Percentiles rank a stretch among this genome's conserved stretches.
Conservation (phyloP, 225 moss, liverwort and hornwort species). For the Sphagnum tenellum region DNA sequence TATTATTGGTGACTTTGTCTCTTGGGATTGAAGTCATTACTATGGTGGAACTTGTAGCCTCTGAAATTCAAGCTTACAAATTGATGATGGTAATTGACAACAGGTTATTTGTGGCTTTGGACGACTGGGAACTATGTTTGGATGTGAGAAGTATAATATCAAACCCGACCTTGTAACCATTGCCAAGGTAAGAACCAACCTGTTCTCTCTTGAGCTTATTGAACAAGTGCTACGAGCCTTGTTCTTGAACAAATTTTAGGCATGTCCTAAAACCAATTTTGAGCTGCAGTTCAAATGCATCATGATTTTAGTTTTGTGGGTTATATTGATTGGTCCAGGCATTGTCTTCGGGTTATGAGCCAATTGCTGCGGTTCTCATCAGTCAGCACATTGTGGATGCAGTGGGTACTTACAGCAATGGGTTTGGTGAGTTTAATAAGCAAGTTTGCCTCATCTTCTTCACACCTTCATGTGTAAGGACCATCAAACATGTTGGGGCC, state of each 20-base stretch:
- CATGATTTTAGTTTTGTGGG: no score
- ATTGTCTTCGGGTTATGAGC: constrained; percentile 79
- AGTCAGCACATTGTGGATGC: constrained; percentile 50
- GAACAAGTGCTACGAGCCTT: no score
- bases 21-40: not conserved
- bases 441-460: constrained; percentile 5
- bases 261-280: no score
- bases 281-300: no score
- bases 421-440: constrained; percentile 22
- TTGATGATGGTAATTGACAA: not conserved
- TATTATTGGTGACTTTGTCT: not conserved
- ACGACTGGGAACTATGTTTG: constrained; percentile 93
- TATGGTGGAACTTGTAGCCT: not conserved
- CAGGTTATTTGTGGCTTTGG: constrained; percentile 95
- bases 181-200: constrained; percentile 57
- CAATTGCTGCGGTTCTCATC: constrained; percentile 73
- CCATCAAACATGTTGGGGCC: no score
- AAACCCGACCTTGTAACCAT: constrained; percentile 81
- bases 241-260: no score
- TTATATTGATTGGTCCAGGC: constrained; percentile 25
- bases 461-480: not conserved
- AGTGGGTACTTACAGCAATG: constrained; percentile 46
- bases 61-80: no score
- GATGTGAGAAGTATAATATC: constrained; percentile 66
- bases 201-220: no score